Percentiles rank a stretch among this genome's conserved stretches.
Evolutionary conservation across 2,329 filamentous ascomycete species (phyloP).

Genomic region (Ceratocystis eucalypticola): DNA sequence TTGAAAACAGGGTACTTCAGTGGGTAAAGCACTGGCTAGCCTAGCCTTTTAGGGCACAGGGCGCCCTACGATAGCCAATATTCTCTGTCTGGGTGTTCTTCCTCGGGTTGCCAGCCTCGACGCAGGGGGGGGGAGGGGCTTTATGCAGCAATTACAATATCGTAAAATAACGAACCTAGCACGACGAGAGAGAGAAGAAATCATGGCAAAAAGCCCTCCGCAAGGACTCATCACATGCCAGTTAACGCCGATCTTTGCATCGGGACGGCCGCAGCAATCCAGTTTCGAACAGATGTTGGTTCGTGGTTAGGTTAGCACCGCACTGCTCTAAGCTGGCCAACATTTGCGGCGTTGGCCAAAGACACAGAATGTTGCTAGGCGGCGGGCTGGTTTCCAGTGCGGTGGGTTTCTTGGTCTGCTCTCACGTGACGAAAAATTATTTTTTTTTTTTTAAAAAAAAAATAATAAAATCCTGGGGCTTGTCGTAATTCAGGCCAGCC

Average conservation of each 20-base stretch:
- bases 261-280: background rate
- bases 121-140: background rate
- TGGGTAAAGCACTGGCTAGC: background rate
- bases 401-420: too few relatives aligned
- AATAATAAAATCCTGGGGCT: background rate
- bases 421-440: background rate
- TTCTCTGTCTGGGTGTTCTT: background rate
- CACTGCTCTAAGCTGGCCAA: too few relatives aligned
- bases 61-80: background rate
- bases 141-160: too few relatives aligned
- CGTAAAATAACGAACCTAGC: background rate
- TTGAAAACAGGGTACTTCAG: slow-evolving; percentile 4
- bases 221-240: background rate
- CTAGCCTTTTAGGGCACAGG: background rate
- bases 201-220: background rate
- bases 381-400: too few relatives aligned
- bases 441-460: background rate
- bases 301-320: too few relatives aligned
- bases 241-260: background rate
- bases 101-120: background rate
- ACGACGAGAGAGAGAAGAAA: background rate
- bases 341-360: too few relatives aligned
- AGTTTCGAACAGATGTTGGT: background rate
- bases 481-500: background rate
- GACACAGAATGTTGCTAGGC: too few relatives aligned